These are phyloP conservation scores for Laburnicola sp. DNA, from an alignment of 2,329 filamentous ascomycete genomes.

Conservation along the genomic window DNA sequence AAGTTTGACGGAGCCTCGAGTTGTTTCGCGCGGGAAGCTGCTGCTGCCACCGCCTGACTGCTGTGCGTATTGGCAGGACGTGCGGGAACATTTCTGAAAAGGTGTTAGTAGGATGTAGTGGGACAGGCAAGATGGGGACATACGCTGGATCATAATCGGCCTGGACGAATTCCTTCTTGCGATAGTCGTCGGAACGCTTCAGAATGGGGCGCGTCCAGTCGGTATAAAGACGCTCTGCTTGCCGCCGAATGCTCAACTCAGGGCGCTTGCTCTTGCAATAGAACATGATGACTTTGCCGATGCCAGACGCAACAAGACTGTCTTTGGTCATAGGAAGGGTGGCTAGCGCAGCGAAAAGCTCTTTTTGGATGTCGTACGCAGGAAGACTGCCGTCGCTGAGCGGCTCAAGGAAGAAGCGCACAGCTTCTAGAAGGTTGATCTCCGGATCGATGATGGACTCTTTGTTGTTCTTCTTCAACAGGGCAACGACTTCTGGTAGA, in stretches of 20 bases:
- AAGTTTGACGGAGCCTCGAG: constrained; percentile 57
- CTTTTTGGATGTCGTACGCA: constrained; percentile 95
- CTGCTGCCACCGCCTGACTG: constrained; percentile 40
- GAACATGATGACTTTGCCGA: constrained; percentile 94
- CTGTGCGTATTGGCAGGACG: constrained; percentile 29
- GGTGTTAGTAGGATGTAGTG: constrained; percentile 18
- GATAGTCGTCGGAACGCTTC: constrained; percentile 91
- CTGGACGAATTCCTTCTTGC: constrained; percentile 73
- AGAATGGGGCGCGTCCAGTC: constrained; percentile 96
- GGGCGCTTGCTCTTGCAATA: constrained; percentile 95
- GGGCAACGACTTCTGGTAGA: constrained; percentile 82
- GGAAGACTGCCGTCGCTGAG: constrained; percentile 91
- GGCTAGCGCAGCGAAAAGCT: constrained; percentile 80
- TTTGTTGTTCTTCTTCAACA: constrained; percentile 88
- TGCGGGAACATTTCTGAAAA: constrained; percentile 30
- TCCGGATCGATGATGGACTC: constrained; percentile 88
- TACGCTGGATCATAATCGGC: constrained; percentile 63
- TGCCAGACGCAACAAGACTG: constrained; percentile 82
- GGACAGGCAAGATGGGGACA: constrained; percentile 17
- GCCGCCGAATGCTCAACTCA: constrained; percentile 85
- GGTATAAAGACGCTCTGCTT: constrained; percentile 86
- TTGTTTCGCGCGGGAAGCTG: constrained; percentile 49
- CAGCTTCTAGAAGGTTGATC: constrained; percentile 89
- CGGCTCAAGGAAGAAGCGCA: constrained; percentile 96
- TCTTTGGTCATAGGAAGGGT: constrained; percentile 90